Evolutionary conservation across 2,329 filamentous ascomycete genomes (phyloP), one percentile per base, ranked within the genome.

Genomic region (Hyphodiscus sp.): DNA sequence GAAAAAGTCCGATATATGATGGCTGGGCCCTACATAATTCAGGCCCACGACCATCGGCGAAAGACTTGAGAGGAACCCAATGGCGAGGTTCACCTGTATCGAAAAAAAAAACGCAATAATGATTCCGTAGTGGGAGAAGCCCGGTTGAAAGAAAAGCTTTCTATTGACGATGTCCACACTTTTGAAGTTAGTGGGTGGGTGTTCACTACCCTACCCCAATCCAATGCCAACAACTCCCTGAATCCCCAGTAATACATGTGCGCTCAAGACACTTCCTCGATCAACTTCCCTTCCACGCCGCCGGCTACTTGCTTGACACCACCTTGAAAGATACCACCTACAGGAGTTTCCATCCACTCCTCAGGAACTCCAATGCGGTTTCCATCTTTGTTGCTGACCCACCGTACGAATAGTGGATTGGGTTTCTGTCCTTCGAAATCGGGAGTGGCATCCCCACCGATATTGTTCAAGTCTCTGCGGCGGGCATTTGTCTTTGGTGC

Each of bases 401-500:
- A 91, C 54, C 88, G 79, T 20, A 88, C 75, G 59, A 86, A 86
- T 8, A 83, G 72, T 1, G 84, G 77, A 56, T 81, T 76, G 0
- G 83, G 73, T 58, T 73, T 80, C 41, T 74, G 72, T 1, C 56
- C 57, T 51, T 76, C 76, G 0, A 67, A 71, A 48, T 78, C 78
- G 8, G 75, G 74, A 1, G 72, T 73, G 10, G 74, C 76, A 11
- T 77, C 79, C 13, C 69, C 72, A 44, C 68, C 68, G 13, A 69
- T 67, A 26, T 68, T 65, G 45, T 68, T 51, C 63, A 70, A 50
- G 61, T 73, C 53, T 62, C 67, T 51, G 59, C 70, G 45, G 67
- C 76, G 30, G 69, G 76, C 74, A 60, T 79, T 85, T 53, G 81
- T 82, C 70, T 92, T 91, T 20, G 88, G 85, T 1, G 88, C 87